These are phyloP conservation scores for Aspergillus sp. DNA, from an alignment of 2,329 filamentous ascomycete species.

Conservation along the genomic window DNA sequence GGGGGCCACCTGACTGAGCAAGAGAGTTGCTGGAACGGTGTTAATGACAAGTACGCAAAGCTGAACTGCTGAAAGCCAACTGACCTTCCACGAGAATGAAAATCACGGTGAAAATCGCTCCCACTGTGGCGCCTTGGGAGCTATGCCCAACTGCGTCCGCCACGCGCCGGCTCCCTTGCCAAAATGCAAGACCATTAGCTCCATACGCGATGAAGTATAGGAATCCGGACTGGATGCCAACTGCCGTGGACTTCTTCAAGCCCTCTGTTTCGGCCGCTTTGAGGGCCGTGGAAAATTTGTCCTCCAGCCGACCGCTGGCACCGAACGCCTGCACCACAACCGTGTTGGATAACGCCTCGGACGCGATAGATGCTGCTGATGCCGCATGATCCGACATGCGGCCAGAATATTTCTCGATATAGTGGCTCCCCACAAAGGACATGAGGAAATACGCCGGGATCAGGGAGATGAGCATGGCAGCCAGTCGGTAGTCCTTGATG, in stretches of 20 bases:
- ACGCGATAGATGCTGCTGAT: constrained; percentile 62
- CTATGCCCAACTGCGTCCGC: constrained; percentile 32
- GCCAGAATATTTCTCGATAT: constrained; percentile 51
- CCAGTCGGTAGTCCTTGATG: constrained; percentile 61
- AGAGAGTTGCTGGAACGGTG: constrained; percentile 29
- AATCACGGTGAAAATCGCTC: constrained; percentile 39
- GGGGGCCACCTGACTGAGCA: constrained; percentile 40
- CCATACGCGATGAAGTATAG: constrained; percentile 69
- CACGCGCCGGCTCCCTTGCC: constrained; percentile 62
- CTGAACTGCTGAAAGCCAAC: not conserved
- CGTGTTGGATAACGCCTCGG: constrained; percentile 61
- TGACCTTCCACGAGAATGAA: constrained; percentile 40
- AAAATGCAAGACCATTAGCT: constrained; percentile 67
- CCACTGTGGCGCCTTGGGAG: constrained; percentile 28
- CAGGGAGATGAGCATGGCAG: constrained; percentile 63
- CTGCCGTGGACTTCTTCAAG: constrained; percentile 58
- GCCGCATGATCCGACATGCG: constrained; percentile 55
- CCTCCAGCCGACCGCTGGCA: constrained; percentile 58
- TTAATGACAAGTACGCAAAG: constrained; percentile 10
- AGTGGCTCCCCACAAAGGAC: constrained; percentile 56
- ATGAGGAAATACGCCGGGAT: constrained; percentile 64
- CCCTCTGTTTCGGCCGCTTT: constrained; percentile 52
- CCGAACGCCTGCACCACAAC: constrained; percentile 64
- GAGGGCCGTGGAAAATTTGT: constrained; percentile 57
- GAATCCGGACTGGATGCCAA: constrained; percentile 59